These are phyloP conservation scores for Boletus bicolor DNA, from an alignment of 768 basidiomycete species.

Conservation along the genomic window DNA sequence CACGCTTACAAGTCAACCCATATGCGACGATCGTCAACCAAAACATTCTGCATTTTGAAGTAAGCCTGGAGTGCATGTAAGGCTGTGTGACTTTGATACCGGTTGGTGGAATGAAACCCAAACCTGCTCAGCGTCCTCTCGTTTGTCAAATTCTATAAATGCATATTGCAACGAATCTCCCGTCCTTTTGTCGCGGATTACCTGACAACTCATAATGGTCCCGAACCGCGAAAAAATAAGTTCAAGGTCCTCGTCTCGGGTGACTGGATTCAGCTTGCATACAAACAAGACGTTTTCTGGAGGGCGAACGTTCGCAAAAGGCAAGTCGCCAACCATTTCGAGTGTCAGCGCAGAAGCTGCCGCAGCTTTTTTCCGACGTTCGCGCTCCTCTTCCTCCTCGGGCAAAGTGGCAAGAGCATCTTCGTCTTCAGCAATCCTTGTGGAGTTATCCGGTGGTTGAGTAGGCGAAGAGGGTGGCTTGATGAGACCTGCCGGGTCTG, in stretches of 20 bases:
- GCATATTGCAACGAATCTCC: constrained; percentile 98
- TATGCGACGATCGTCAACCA: constrained; percentile 95
- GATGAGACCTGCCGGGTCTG: constrained; percentile 76
- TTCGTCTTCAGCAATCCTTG: constrained; percentile 93
- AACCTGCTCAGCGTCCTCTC: constrained; percentile 92
- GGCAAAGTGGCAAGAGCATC: constrained; percentile 78
- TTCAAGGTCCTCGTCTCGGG: constrained; percentile 93
- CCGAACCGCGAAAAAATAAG: constrained; percentile 97
- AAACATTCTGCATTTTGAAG: constrained; percentile 99
- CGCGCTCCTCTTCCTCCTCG: constrained; percentile 80
- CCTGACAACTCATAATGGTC: constrained; percentile 94
- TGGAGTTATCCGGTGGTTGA: constrained; percentile 78
- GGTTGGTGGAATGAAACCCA: constrained; percentile 19
- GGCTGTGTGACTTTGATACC: not conserved
- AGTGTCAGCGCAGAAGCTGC: constrained; percentile 91
- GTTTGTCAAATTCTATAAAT: constrained; percentile 95
- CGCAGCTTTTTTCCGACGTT: constrained; percentile 84
- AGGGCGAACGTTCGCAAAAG: constrained; percentile 95
- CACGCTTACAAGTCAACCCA: constrained; percentile 96
- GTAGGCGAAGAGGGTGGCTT: constrained; percentile 75
- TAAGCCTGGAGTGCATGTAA: constrained; percentile 62
- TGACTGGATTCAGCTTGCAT: constrained; percentile 96
- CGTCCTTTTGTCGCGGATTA: constrained; percentile 92
- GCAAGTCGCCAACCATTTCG: constrained; percentile 99
- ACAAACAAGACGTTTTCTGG: constrained; percentile 99